Base-by-base conservation (phyloP, 2,329 filamentous ascomycete species). In the Botrytis fragariae region DNA sequence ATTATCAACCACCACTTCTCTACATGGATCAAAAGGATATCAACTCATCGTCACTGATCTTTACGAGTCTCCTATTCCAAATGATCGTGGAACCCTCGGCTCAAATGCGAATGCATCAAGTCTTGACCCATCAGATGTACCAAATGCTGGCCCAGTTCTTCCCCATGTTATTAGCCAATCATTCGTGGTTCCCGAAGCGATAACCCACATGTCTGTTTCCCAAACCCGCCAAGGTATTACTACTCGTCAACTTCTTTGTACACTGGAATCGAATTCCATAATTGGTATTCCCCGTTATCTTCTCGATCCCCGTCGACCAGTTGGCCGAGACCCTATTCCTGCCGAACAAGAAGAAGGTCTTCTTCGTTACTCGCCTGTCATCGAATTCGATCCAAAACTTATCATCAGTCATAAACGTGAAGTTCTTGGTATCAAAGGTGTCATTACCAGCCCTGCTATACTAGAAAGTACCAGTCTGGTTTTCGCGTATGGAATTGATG, bases 141-240 rank as follows among this genome's bases (percentile, higher is more conserved):
- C 86, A 0, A 87, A 86, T 3, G 86, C 86, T 42, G 79, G 78
- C 44, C 84, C 86, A 22, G 84, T 88, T 22, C 85, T 92, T 37
- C 95, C 96, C 0, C 89, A 93, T 74, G 92, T 94, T 5, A 85
- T 94, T 42, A 91, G 92, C 2, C 93, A 97, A 82, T 88, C 93
- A 1, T 98, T 91, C 81, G 86, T 97, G 75, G 88, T 98, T 75
- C 89, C 92, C 0, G 90, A 93, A 74, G 88, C 92, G n/a, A 90
- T 98, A 74, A 90, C 89, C 25, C 88, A 91, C 69, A 89, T 99
- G 80, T 87, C 93, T 0, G 93, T 97, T 25, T 96, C 95, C 0
- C 91, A 95, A 80, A 99, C 96, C 0, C 88, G 92, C 42, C 96
- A 99, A 84, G 96, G 96, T 44, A 97, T 99, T 79, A 93, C 93